Base-by-base conservation (phyloP, 176 grass and related monocot genomes). In the Aechmea fasciata region DNA sequence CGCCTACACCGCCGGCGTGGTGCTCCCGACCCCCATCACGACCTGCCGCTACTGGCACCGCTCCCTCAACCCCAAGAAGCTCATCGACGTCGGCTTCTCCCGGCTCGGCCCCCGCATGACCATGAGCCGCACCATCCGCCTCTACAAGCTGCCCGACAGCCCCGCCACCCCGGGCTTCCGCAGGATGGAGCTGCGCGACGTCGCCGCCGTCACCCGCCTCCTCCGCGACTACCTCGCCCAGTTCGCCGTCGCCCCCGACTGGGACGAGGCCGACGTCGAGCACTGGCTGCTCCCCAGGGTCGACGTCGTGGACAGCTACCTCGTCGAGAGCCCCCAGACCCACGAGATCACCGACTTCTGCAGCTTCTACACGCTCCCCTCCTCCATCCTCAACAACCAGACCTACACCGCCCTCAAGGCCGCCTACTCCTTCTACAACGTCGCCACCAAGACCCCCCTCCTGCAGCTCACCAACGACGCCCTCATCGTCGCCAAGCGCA, bases 1-100 rank as follows among this genome's bases (percentile, higher is more conserved):
- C 48, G 90, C 95, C 2, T 94, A 99, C 82, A 99, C 95, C 2
- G 95, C 95, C 2, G 95, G 95, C 2, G 77, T 99, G 3, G 80
- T 94, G 81, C 85, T 99, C 68, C 95, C 95, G 9, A 99, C 87
- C 11, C 95, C 95, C 61, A 84, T 99, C 82, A 88, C 95, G 3
- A 99, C 95, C 57, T 99, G 90, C 75, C 87, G 95, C 41, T 99
- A 99, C 67, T 99, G 95, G 95, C 95, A 99, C 28, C 69, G 95
- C 62, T 94, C 90, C 2, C 67, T 99, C 53, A 99, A 99, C 73
- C 95, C 95, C 50, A 99, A 86, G 80, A 99, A 99, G 72, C 84
- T 99, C 20, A 99, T 99, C 5, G 95, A 99, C 19, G 90, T 99
- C 59, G 95, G 95, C 1, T 99, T 99, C 72, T 94, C 90, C 59